Conservation (phyloP, 768 basidiomycete genomes). For the Russula foetens region DNA sequence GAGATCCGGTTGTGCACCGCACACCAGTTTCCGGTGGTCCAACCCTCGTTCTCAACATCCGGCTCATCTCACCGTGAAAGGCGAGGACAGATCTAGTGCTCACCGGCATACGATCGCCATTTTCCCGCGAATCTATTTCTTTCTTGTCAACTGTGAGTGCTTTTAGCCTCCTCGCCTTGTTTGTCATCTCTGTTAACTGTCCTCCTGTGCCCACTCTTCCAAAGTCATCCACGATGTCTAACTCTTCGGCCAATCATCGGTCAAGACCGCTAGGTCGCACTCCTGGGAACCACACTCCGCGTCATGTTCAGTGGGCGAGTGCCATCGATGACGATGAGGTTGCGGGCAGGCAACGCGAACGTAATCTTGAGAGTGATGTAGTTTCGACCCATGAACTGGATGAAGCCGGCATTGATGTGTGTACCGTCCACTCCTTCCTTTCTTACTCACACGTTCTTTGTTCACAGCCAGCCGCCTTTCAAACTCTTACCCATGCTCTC, state of each 20-base stretch:
- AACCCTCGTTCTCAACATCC: background rate
- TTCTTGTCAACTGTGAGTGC: background rate
- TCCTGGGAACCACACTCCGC: conserved; percentile 15
- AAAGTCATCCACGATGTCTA: background rate
- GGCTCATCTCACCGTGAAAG: background rate
- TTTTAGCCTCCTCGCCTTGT: background rate
- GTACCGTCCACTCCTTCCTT: conserved; percentile 21
- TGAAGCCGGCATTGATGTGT: conserved; percentile 45
- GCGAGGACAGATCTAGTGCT: background rate
- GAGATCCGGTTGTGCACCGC: background rate
- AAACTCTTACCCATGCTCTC: conserved; percentile 41
- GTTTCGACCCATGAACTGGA: conserved; percentile 38
- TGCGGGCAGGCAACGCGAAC: background rate
- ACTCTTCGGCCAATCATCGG: background rate
- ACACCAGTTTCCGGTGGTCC: background rate
- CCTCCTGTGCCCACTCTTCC: background rate
- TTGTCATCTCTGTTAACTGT: background rate
- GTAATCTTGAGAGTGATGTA: background rate
- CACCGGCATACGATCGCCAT: background rate
- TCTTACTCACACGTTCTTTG: background rate
- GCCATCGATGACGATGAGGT: background rate
- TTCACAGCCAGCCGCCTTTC: conserved; percentile 40
- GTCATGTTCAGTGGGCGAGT: conserved; percentile 19
- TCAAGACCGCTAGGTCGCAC: background rate
- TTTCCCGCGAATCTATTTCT: background rate